Evolutionary conservation across 2,329 filamentous ascomycete genomes (phyloP).

Genomic region (Peltaster fructicola): DNA sequence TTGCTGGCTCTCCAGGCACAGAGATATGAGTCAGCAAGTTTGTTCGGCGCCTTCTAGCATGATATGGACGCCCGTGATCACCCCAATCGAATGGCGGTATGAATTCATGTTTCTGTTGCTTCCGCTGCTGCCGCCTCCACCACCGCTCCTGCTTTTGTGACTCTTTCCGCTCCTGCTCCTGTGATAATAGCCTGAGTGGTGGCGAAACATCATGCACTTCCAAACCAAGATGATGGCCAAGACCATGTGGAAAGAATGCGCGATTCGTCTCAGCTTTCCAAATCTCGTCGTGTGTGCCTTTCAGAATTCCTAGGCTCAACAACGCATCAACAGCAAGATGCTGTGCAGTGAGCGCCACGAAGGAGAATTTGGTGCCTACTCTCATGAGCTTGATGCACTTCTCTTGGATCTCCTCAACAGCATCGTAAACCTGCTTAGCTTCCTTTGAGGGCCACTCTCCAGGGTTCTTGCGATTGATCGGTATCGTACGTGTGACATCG

Average conservation of each 20-base stretch:
- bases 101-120: no score
- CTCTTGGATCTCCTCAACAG: slow-evolving; percentile 73
- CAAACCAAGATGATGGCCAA: slow-evolving; percentile 34
- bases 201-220: slow-evolving; percentile 32
- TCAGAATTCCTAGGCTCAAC: slow-evolving; percentile 56
- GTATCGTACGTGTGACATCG: slow-evolving; percentile 79
- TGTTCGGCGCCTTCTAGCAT: slow-evolving; percentile 1
- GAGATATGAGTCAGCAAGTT: not conserved
- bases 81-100: no score
- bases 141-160: no score
- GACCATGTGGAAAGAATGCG: slow-evolving; percentile 32
- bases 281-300: slow-evolving; percentile 34
- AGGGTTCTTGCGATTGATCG: slow-evolving; percentile 33
- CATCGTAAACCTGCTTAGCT: slow-evolving; percentile 53
- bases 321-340: slow-evolving; percentile 66
- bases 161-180: no score
- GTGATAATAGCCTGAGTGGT: no score
- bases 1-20: slow-evolving; percentile 6
- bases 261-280: slow-evolving; percentile 24
- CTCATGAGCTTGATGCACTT: slow-evolving; percentile 56
- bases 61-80: no score
- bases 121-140: no score
- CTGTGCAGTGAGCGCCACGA: slow-evolving; percentile 62
- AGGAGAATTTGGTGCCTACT: slow-evolving; percentile 61
- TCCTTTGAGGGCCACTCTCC: slow-evolving; percentile 51